Conservation (phyloP, 805 yeast genomes). For the Maudiozyma barnettii region DNA sequence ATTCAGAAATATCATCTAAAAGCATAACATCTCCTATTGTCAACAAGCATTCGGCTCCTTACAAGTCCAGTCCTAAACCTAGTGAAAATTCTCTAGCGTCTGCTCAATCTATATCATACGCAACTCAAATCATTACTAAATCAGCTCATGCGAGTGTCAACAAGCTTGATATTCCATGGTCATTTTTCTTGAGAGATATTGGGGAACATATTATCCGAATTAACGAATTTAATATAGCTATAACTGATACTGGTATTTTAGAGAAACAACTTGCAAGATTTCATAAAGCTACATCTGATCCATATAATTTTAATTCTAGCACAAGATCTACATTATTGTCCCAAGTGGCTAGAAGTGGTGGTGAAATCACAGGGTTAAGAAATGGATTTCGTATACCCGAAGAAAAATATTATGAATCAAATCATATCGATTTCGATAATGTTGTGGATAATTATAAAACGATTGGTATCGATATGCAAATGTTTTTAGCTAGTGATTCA, state of each 20-base stretch:
- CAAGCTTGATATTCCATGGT: constrained; percentile 52
- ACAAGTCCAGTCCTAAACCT: neutral
- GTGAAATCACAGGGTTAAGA: constrained; percentile 35
- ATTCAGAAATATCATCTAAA: neutral
- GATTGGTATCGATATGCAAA: neutral
- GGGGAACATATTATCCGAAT: constrained; percentile 54
- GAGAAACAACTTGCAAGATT: constrained; percentile 39
- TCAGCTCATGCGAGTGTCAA: constrained; percentile 24
- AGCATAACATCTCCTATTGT: neutral
- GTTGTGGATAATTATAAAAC: constrained; percentile 14
- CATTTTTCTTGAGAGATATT: constrained; percentile 39
- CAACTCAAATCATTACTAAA: neutral
- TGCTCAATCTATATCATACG: neutral
- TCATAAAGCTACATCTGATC: constrained; percentile 47
- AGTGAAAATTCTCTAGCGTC: neutral
- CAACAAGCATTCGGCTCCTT: neutral
- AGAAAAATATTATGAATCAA: constrained; percentile 23
- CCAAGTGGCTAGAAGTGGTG: constrained; percentile 39
- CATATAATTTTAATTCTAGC: constrained; percentile 17
- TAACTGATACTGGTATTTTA: constrained; percentile 38
- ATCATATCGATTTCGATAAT: constrained; percentile 13
- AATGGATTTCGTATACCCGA: constrained; percentile 26
- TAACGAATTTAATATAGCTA: constrained; percentile 43
- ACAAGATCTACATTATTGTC: constrained; percentile 32
- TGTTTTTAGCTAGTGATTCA: constrained; percentile 5